These are phyloP conservation scores for Claviceps maximensis DNA, from an alignment of 2,329 filamentous ascomycete species.

Conservation along the genomic window DNA sequence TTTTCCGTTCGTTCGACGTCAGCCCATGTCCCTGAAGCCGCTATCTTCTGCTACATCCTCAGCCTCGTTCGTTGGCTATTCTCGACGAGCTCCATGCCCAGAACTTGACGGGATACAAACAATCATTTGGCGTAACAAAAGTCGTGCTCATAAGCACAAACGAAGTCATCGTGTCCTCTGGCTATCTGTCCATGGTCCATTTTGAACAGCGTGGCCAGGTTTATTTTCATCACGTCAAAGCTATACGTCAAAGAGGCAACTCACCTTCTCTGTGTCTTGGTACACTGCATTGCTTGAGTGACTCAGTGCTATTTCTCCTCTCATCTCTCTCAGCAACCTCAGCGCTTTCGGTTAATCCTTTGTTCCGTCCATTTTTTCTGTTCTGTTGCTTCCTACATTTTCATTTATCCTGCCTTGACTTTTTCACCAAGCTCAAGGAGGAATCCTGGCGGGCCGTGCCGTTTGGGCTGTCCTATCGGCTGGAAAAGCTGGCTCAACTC, in stretches of 20 bases:
- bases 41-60: neutral
- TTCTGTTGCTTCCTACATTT: neutral
- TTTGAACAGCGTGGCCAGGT: neutral
- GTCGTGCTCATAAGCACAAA: neutral
- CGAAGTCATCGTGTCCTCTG: neutral
- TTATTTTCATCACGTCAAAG: neutral
- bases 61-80: neutral
- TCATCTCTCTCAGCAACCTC: neutral
- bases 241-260: constrained; percentile 3
- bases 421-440: neutral
- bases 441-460: constrained; percentile 2
- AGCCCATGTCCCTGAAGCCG: neutral
- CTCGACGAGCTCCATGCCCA: neutral
- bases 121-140: neutral
- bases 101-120: neutral
- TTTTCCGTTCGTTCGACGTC: neutral
- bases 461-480: constrained; percentile 11
- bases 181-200: neutral
- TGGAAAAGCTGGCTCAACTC: constrained; percentile 28
- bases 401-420: neutral
- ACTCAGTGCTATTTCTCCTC: neutral
- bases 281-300: constrained; percentile 10
- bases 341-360: too few species aligned
- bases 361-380: neutral
- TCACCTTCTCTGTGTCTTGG: constrained; percentile 7